phyloP scores from a whole-genome alignment of 441 rosid genomes.

The Theobroma grandiflorum region DNA sequence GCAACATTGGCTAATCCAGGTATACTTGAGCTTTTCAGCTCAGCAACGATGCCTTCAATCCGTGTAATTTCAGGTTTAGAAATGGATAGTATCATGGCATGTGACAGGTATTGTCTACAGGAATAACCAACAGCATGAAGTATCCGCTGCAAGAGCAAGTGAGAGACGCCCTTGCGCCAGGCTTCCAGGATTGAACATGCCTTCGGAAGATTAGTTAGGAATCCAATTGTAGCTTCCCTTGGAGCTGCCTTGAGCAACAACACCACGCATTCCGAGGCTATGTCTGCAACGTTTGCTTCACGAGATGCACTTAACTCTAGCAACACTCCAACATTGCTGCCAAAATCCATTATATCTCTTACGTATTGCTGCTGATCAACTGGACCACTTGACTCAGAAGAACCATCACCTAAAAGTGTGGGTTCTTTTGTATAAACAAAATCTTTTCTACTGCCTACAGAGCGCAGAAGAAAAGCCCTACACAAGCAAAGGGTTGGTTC shows the following conservation, averaged over 20 bases:
- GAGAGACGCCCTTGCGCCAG: conserved; percentile 52
- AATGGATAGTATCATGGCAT: conserved; percentile 87
- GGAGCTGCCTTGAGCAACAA: conserved; percentile 85
- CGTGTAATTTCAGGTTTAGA: conserved; percentile 65
- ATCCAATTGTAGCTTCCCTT: conserved; percentile 89
- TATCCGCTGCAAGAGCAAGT: conserved; percentile 66
- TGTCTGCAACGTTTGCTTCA: conserved; percentile 60
- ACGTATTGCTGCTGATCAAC: conserved; percentile 65
- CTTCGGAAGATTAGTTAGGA: conserved; percentile 84
- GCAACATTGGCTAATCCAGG: conserved; percentile 67
- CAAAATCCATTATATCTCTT: conserved; percentile 80
- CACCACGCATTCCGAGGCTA: conserved; percentile 85
- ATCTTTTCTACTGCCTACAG: conserved; percentile 63
- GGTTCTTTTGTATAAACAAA: conserved; percentile 61
- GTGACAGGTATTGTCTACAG: conserved; percentile 78
- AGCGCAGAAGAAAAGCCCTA: conserved; percentile 75
- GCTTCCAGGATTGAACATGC: conserved; percentile 69
- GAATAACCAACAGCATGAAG: conserved; percentile 84
- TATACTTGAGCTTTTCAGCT: conserved; percentile 61
- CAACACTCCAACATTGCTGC: conserved; percentile 72
- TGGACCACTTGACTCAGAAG: conserved; percentile 44
- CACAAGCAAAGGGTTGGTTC: conserved; percentile 88
- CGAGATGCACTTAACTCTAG: conserved; percentile 59
- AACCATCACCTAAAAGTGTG: conserved; percentile 60
- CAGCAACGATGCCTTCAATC: conserved; percentile 64